Evolutionary conservation across 2,329 filamentous ascomycete species (phyloP), one percentile per base, ranked within the genome.

Genomic region (Hysterium pulicare): DNA sequence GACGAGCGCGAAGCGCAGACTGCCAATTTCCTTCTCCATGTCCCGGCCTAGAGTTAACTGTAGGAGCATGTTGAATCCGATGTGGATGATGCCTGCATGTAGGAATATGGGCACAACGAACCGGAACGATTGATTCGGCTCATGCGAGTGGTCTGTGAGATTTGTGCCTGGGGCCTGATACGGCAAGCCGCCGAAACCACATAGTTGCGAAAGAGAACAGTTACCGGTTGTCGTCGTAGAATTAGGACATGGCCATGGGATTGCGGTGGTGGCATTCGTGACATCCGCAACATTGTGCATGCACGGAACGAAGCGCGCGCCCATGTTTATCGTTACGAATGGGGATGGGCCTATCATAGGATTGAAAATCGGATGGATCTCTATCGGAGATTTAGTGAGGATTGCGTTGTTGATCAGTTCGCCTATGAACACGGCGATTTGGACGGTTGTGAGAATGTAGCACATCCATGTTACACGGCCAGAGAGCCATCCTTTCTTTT

Each of bases 51-150:
- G 79, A 0, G 88, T 94, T 58, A 96, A 70, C 66, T 98, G 93
- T 17, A 96, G 77, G 6, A 97, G 77, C 69, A 98, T 77, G 68
- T 98, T 98, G 77, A 97, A 96, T 13, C 82, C 87, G 45, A 98
- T 96, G 62, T 98, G 93, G 49, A 98, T 84, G 42, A 98, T 71
- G 11, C 93, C 93, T 1, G 89, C 90, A 59, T 98, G 93, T 57
- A 98, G 74, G 71, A 98, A 98, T 48, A 98, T 96, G 30, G 93
- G 91, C 2, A 85, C 73, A 60, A 98, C 96, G 72, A 98, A 97
- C 47, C 93, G 86, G 70, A 81, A 98, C 93, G 93, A 98, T 66
- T 98, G 93, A 62, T 97, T 83, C 0, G 93, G 93, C 47, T 81
- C 76, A 2, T 84, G 73, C 1, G 82, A 71, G 8, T 66, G 63